Percentiles rank a stretch among this genome's conserved stretches.
Conservation (phyloP, 2,329 filamentous ascomycete genomes). For the Ilyonectria mors-panacis region DNA sequence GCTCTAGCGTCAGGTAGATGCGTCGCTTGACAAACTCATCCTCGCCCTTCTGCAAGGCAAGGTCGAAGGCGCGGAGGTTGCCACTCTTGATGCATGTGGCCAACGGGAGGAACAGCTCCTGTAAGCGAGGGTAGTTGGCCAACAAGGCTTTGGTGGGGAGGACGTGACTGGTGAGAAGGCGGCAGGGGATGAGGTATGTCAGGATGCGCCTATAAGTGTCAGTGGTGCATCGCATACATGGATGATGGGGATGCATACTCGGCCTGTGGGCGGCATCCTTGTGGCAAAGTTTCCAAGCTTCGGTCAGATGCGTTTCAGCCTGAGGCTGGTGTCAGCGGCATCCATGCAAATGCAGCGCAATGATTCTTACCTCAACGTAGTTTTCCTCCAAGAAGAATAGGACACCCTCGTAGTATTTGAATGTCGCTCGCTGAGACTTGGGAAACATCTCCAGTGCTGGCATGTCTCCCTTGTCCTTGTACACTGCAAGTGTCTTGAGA, state of each 20-base stretch:
- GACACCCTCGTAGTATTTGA: constrained; percentile 96
- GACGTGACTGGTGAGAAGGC: constrained; percentile 88
- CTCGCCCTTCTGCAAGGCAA: constrained; percentile 84
- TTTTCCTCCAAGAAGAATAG: constrained; percentile 96
- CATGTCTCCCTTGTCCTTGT: constrained; percentile 80
- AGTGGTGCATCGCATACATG: constrained; percentile 30
- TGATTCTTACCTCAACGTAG: constrained; percentile 76
- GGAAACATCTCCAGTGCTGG: constrained; percentile 86
- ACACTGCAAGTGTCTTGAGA: constrained; percentile 84
- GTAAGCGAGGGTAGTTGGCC: constrained; percentile 80
- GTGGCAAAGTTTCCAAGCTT: constrained; percentile 88
- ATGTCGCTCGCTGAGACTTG: constrained; percentile 92
- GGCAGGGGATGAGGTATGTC: constrained; percentile 94
- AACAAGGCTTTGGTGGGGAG: constrained; percentile 83
- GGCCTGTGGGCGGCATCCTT: constrained; percentile 79
- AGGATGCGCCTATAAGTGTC: constrained; percentile 79
- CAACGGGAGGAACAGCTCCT: constrained; percentile 84
- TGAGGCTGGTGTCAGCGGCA: constrained; percentile 51
- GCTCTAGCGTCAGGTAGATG: constrained; percentile 94
- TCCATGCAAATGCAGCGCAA: constrained; percentile 8
- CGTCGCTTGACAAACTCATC: constrained; percentile 94
- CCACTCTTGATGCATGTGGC: constrained; percentile 84
- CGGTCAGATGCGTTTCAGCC: constrained; percentile 85
- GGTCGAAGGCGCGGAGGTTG: constrained; percentile 87
- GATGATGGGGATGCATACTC: constrained; percentile 70